Base-by-base conservation (phyloP, 202 grass and related monocot genomes). In the Elaeis oleifera region DNA sequence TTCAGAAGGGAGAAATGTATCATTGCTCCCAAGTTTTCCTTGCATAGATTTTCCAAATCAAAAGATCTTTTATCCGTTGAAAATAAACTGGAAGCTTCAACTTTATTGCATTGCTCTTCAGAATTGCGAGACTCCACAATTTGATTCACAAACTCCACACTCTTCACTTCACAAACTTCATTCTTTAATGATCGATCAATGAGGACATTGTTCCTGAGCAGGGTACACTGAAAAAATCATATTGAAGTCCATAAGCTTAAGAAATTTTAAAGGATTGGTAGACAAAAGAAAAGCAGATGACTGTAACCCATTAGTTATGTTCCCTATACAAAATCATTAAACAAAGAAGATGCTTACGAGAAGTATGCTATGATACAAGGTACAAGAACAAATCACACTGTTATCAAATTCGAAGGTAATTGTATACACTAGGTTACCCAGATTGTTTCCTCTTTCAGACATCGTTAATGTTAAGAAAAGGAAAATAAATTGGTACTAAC, bases 221-320 rank as follows among this genome's bases (percentile, higher is more conserved):
- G 77, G 84, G 69, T 85, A 97, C 92, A 91, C 84, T 91, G 74
- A 88, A 74, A 74, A 91, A 91, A 84, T 97, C 85, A 75, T 84
- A 89, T 91, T 82, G 81, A 71, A 88, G 75, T 91, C 58, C 84
- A 96, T 90, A 90, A 90, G 87, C 78, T 80, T 60, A 74, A 19
- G 56, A 71, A 65, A 73, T 82, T 77, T 66, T 23, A 31, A 74
- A 67, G 72, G 51, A 19, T 16, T 56, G 80, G 71, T 74, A 60
- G 19, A 39, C 16, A 65, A 72, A 53, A 60, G 28, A 32, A 16
- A 60, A 50, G 51, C 8, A 23, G 3, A 64, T 16, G 4, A 9
- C 18, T 50, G 19, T 44, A 44, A 13, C 8, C 8, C 36, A 44
- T 44, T 13, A 44, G 1, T 13, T 14, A 44, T 3, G 11, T 14